A percentile compares a stretch with the other conserved stretches of the same genome.
Evolutionary conservation across 139 green algal species (phyloP).

Genomic region (Chlorella vulgaris): DNA sequence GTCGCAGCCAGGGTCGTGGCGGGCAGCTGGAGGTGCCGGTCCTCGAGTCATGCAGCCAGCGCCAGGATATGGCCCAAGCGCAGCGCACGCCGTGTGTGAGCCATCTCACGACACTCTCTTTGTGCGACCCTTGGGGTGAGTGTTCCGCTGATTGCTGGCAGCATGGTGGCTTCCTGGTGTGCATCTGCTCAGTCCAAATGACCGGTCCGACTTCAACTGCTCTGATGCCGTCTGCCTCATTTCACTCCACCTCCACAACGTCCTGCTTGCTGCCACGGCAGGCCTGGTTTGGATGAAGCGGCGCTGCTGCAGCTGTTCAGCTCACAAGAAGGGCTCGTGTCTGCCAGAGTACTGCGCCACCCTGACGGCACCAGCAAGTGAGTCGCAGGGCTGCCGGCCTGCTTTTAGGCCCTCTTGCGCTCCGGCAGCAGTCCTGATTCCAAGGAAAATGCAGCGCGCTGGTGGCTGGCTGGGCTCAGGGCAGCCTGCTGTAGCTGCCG

Average conservation of each 20-base stretch:
- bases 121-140: too few relatives aligned
- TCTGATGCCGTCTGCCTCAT: not conserved
- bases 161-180: too few relatives aligned
- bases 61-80: too few relatives aligned
- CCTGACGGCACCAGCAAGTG: constrained; percentile 8
- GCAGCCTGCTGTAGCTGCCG: not conserved
- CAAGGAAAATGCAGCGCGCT: not conserved
- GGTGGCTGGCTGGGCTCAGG: not conserved
- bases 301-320: not conserved
- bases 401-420: not conserved
- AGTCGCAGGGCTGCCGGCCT: not conserved
- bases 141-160: too few relatives aligned
- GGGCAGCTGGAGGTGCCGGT: too few relatives aligned
- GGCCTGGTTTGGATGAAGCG: not conserved
- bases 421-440: not conserved
- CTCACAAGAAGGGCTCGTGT: not conserved
- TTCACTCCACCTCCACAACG: not conserved
- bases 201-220: not conserved
- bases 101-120: too few relatives aligned
- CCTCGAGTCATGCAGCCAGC: too few relatives aligned
- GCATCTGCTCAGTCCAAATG: too few relatives aligned
- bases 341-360: not conserved
- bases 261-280: not conserved
- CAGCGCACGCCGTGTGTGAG: too few relatives aligned
- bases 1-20: too few relatives aligned